Conservation (phyloP, 2,329 filamentous ascomycete species). For the Fusarium acutatum region DNA sequence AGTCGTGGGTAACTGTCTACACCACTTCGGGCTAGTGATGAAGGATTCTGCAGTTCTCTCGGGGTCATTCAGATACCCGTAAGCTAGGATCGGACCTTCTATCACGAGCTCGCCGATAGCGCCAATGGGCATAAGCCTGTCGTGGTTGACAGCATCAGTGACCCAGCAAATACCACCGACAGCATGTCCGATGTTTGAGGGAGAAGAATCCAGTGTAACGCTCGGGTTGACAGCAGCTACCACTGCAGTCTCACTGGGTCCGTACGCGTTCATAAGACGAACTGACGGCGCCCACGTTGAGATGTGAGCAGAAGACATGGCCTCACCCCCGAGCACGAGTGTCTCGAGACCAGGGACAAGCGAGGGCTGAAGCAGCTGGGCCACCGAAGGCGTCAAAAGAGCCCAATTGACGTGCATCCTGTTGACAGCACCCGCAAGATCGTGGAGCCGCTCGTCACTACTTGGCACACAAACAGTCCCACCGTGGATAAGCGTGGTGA, state of each 20-base stretch:
- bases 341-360: slow-evolving; percentile 15
- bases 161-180: slow-evolving; percentile 39
- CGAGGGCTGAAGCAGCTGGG: slow-evolving; percentile 16
- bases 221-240: slow-evolving; percentile 19
- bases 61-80: slow-evolving; percentile 58
- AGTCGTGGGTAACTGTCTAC: background rate
- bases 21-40: slow-evolving; percentile 32
- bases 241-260: slow-evolving; percentile 33
- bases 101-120: slow-evolving; percentile 48
- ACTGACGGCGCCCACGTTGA: slow-evolving; percentile 21
- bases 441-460: slow-evolving; percentile 49
- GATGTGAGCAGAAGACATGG: slow-evolving; percentile 32
- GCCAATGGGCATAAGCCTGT: slow-evolving; percentile 42
- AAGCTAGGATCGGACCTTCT: slow-evolving; percentile 52
- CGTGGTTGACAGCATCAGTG: slow-evolving; percentile 33
- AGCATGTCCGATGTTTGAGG: slow-evolving; percentile 29
- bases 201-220: background rate
- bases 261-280: slow-evolving; percentile 33
- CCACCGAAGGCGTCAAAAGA: slow-evolving; percentile 31
- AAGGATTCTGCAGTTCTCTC: slow-evolving; percentile 43
- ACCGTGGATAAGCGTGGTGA: slow-evolving; percentile 32
- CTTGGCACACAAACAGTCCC: slow-evolving; percentile 47
- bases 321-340: slow-evolving; percentile 35
- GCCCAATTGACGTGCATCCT: slow-evolving; percentile 30
- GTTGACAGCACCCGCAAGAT: slow-evolving; percentile 37